Base-by-base conservation (phyloP, 306 rosid species). In the Trifolium dubium region DNA sequence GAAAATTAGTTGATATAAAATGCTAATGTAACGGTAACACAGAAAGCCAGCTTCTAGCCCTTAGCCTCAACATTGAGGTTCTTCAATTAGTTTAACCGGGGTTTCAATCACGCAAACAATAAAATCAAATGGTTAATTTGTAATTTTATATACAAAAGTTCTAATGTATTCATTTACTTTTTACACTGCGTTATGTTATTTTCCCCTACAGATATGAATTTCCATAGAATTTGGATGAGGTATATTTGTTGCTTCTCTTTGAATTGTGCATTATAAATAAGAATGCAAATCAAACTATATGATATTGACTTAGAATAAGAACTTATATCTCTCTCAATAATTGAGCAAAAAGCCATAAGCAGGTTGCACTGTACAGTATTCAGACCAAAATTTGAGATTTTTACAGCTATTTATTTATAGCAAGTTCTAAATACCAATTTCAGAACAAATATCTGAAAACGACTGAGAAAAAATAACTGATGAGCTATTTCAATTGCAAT, bases 71-170 rank as follows among this genome's bases (percentile, higher is more conserved):
- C 39, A 55, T 77, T 61, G 49, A 50, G 74, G 84, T 72, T 78
- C 28, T 76, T 71, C 71, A 34, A 14, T 61, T 14, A 70, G 84
- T 81, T 64, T 64, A n/a, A 74, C 80, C 54, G 41, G 28, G 85
- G 35, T 73, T 62, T 78, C 76, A 59, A 61, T 60, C 74, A 49
- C 82, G 70, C 39, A 46, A 28, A 46, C 82, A 69, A 76, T 81
- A 51, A 77, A 79, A 53, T 64, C 77, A 80, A 76, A 66, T 81
- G 37, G 51, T 53, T 78, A 60, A 13, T 64, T 80, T 69, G 77
- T 34, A 79, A 69, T 80, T 55, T 64, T 80, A 86, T 85, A 85
- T 69, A 83, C 73, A 39, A 71, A 51, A 75, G 63, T 50, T 77
- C 53, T 68, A 75, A 72, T 43, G 77, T 47, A 66, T 12, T 65